These are phyloP conservation scores for Elaeis oleifera DNA, from an alignment of 202 grass and related monocot species.

Conservation along the genomic window DNA sequence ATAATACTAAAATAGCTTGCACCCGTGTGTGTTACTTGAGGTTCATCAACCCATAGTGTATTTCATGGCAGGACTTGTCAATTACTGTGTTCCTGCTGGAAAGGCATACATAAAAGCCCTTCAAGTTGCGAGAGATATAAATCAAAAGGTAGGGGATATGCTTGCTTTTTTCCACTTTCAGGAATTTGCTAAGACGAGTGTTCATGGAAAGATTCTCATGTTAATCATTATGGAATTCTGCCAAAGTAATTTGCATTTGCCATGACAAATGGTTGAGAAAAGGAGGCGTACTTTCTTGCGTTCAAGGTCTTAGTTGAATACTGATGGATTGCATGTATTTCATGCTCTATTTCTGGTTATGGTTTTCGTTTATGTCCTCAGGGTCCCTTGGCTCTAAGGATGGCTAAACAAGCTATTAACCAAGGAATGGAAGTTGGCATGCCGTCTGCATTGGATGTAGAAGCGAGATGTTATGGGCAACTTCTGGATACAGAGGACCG, in stretches of 20 bases:
- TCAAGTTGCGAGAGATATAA: conserved; percentile 68
- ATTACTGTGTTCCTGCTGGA: conserved; percentile 65
- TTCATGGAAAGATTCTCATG: no score
- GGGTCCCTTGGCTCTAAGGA: conserved; percentile 73
- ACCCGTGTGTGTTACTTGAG: no score
- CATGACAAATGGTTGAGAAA: no score
- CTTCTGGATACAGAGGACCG: conserved; percentile 65
- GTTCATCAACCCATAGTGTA: not conserved
- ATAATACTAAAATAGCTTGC: not conserved
- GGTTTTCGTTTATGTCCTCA: conserved; percentile 13
- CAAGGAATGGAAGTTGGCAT: conserved; percentile 53
- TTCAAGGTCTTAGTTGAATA: no score
- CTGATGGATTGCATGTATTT: no score
- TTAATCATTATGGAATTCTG: no score
- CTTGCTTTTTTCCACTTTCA: not conserved
- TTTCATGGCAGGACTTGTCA: conserved; percentile 57
- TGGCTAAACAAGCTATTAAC: conserved; percentile 81
- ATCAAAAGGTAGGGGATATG: conserved; percentile 50
- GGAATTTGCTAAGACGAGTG: not conserved
- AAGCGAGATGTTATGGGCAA: conserved; percentile 79
- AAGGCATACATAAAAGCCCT: conserved; percentile 63
- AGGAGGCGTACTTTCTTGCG: no score
- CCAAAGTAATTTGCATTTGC: no score
- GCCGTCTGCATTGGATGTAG: conserved; percentile 37
- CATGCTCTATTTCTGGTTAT: not conserved